Conservation (phyloP, 371 early-diverging fungal species). For the Cokeromyces recurvatus region DNA sequence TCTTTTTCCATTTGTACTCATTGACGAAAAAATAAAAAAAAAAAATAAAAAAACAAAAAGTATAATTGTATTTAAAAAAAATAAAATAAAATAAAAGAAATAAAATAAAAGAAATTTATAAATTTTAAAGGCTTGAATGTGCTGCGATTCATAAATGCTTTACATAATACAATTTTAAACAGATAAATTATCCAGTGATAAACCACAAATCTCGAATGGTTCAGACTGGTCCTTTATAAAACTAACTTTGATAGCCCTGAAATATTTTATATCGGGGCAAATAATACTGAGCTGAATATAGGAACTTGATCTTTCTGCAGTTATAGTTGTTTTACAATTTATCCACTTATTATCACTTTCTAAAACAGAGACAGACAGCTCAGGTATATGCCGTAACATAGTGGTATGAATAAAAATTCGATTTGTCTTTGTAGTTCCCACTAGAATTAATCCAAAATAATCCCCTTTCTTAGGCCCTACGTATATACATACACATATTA, state of each 20-base stretch:
- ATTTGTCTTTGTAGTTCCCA: constrained; percentile 27
- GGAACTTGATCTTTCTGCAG: too few relatives aligned
- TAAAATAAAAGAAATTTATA: too few relatives aligned
- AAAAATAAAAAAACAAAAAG: constrained; percentile 50
- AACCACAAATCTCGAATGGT: constrained; percentile 36
- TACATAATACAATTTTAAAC: too few relatives aligned
- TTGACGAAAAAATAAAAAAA: constrained; percentile 21
- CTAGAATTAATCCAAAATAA: constrained; percentile 27
- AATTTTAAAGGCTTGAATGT: constrained; percentile 4
- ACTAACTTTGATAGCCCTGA: constrained; percentile 23
- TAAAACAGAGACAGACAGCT: constrained; percentile 24
- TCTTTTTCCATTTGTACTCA: constrained; percentile 41
- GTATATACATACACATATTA: background rate
- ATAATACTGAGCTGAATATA: constrained; percentile 6
- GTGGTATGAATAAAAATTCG: constrained; percentile 24
- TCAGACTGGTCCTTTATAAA: constrained; percentile 21
- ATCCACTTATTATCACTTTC: constrained; percentile 28
- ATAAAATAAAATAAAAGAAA: too few relatives aligned
- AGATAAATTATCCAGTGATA: constrained; percentile 26
- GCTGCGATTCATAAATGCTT: too few relatives aligned
- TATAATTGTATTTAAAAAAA: too few relatives aligned
- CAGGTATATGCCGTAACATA: constrained; percentile 8
- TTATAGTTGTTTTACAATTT: constrained; percentile 8
- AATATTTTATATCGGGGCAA: constrained; percentile 11
- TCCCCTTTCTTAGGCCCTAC: constrained; percentile 3